Evolutionary conservation across 106 monocot species (phyloP).

Genomic region (Dactylorhiza incarnata): DNA sequence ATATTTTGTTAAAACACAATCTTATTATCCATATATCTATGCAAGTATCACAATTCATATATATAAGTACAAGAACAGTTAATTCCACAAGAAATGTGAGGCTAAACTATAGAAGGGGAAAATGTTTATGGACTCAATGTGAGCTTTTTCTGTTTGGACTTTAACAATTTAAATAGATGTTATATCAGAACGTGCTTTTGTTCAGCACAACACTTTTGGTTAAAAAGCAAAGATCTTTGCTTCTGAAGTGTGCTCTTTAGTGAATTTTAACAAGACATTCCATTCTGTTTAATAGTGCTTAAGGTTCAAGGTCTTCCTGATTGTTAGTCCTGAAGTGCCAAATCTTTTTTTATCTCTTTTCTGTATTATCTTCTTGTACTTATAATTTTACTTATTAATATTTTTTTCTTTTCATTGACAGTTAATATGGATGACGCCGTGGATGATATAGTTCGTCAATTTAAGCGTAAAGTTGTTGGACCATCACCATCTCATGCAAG

Average conservation of each 20-base stretch:
- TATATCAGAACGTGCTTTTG: no score
- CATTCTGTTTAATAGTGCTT: neutral
- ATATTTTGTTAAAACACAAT: no score
- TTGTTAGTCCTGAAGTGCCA: neutral
- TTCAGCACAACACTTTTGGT: neutral
- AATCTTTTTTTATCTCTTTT: neutral
- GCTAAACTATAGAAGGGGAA: no score
- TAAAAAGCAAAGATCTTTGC: neutral
- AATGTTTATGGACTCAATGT: no score
- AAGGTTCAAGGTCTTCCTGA: neutral
- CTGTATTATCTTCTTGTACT: neutral
- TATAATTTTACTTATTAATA: neutral
- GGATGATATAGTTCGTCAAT: conserved; percentile 98
- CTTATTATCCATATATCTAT: no score
- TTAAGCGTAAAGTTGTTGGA: conserved; percentile 77
- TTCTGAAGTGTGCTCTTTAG: neutral
- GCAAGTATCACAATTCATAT: no score
- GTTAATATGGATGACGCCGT: conserved; percentile 99
- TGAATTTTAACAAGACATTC: neutral
- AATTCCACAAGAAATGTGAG: no score
- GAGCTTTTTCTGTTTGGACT: no score
- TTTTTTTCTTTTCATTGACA: conserved; percentile 23
- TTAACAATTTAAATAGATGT: no score
- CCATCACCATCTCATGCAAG: conserved; percentile 36
- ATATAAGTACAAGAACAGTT: no score